A percentile compares a stretch with the other conserved stretches of the same genome.
phyloP scores from a whole-genome alignment of 2,329 filamentous ascomycete genomes.

The Cladosporium austrohemisphaericum region DNA sequence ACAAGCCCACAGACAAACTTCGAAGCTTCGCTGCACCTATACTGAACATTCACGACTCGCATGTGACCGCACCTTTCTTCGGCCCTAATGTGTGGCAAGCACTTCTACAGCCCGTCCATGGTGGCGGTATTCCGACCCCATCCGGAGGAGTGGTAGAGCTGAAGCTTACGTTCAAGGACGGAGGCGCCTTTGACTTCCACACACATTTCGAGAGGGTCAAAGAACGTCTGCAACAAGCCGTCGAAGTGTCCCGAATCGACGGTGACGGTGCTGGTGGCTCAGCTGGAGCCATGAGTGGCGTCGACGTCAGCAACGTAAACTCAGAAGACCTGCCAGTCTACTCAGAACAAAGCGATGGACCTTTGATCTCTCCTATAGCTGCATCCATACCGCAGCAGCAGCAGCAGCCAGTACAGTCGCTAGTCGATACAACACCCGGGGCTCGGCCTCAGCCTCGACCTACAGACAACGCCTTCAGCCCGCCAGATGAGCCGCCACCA shows the following conservation, averaged over 20 bases:
- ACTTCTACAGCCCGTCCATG: constrained; percentile 72
- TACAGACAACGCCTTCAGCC: constrained; percentile 38
- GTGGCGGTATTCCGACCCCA: constrained; percentile 73
- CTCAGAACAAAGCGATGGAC: constrained; percentile 54
- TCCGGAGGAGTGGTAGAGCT: constrained; percentile 70
- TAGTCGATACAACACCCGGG: constrained; percentile 23
- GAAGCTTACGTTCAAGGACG: constrained; percentile 87
- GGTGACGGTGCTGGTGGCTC: constrained; percentile 20
- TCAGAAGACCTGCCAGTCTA: constrained; percentile 88
- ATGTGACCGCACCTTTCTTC: constrained; percentile 84
- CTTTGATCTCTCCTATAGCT: constrained; percentile 26
- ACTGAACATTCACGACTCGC: constrained; percentile 80
- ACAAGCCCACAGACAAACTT: constrained; percentile 62
- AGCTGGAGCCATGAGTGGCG: constrained; percentile 41
- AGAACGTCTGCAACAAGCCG: constrained; percentile 75
- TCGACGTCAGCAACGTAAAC: constrained; percentile 63
- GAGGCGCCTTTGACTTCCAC: constrained; percentile 90
- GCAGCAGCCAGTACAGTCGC: constrained; percentile 12
- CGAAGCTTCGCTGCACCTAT: constrained; percentile 88
- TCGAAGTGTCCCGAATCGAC: constrained; percentile 60
- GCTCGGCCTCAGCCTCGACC: constrained; percentile 19
- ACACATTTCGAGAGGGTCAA: constrained; percentile 77
- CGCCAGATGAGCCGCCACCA: constrained; percentile 74
- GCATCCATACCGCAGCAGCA: constrained; percentile 34
- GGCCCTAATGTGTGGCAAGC: constrained; percentile 88